A percentile compares a stretch with the other conserved stretches of the same genome.
Evolutionary conservation across 495 filamentous ascomycete species (phyloP).

Genomic region (Hypoxylon intermedium): DNA sequence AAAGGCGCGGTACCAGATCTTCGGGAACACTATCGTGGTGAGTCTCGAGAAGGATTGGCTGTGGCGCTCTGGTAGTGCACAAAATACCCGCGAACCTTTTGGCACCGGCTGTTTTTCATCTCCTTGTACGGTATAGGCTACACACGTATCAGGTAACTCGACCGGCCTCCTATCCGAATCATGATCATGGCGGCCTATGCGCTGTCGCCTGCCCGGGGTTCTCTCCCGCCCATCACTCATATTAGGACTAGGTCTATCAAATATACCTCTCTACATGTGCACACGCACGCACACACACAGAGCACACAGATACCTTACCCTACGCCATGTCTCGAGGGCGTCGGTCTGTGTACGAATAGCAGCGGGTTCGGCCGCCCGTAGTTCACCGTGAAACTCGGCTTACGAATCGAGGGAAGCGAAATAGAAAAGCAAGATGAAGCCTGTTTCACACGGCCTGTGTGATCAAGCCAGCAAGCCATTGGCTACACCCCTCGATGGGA

Average conservation of each 20-base stretch:
- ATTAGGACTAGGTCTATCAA: not conserved
- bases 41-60: constrained; percentile 29
- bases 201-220: not conserved
- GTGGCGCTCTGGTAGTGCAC: constrained; percentile 5
- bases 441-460: constrained; percentile 9
- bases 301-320: not conserved
- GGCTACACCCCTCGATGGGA: constrained; percentile 7
- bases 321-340: not conserved
- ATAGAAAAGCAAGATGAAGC: constrained; percentile 11
- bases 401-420: constrained; percentile 13
- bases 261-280: not conserved
- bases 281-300: not conserved
- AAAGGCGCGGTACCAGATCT: constrained; percentile 45
- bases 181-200: constrained; percentile 2
- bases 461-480: constrained; percentile 26
- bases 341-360: constrained; percentile 1
- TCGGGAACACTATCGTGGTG: constrained; percentile 35
- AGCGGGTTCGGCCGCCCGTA: constrained; percentile 7
- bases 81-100: constrained; percentile 25
- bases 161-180: not conserved
- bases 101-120: constrained; percentile 8
- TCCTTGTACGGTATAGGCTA: not conserved
- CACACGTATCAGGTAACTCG: constrained; percentile 6
- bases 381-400: constrained; percentile 11
- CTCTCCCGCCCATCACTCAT: not conserved